Percentiles rank a stretch among this genome's conserved stretches.
Conservation (phyloP, 2,329 filamentous ascomycete species). For the Epichloe sp. region DNA sequence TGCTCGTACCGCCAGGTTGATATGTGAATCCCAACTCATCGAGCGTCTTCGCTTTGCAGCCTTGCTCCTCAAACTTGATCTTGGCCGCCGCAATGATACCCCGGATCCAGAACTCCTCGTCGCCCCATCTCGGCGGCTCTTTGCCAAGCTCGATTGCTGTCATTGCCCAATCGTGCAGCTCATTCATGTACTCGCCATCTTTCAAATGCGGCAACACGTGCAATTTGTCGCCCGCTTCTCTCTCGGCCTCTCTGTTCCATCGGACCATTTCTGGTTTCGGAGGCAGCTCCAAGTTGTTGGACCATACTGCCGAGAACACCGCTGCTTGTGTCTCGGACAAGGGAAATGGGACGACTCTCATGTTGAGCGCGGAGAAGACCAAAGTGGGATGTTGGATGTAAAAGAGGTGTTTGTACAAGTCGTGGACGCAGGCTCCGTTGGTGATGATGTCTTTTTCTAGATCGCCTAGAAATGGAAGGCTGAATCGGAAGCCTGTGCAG, state of each 20-base stretch:
- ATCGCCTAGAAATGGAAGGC: conserved; percentile 55
- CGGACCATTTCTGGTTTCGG: conserved; percentile 46
- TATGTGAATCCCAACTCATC: conserved; percentile 61
- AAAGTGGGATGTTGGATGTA: conserved; percentile 64
- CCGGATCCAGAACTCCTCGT: conserved; percentile 59
- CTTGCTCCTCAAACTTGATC: conserved; percentile 53
- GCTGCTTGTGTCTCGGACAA: conserved; percentile 68
- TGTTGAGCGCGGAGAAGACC: conserved; percentile 61
- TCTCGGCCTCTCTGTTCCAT: conserved; percentile 55
- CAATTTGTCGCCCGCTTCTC: conserved; percentile 21
- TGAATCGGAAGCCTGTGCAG: conserved; percentile 82
- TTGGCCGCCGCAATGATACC: conserved; percentile 56
- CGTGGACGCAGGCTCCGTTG: conserved; percentile 55
- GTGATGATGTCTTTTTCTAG: conserved; percentile 43
- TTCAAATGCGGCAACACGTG: conserved; percentile 20
- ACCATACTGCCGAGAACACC: conserved; percentile 63
- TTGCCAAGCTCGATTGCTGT: conserved; percentile 44
- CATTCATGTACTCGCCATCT: conserved; percentile 60
- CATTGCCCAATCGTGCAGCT: conserved; percentile 48
- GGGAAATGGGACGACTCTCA: conserved; percentile 81
- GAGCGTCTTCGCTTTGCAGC: conserved; percentile 50
- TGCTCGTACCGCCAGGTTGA: conserved; percentile 11
- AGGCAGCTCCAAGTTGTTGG: conserved; percentile 56
- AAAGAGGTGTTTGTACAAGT: conserved; percentile 70
- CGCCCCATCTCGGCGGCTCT: conserved; percentile 57